Percentiles rank a stretch among this genome's conserved stretches.
phyloP scores from a whole-genome alignment of 805 yeast genomes.

The Sugiyamaella smithiae region DNA sequence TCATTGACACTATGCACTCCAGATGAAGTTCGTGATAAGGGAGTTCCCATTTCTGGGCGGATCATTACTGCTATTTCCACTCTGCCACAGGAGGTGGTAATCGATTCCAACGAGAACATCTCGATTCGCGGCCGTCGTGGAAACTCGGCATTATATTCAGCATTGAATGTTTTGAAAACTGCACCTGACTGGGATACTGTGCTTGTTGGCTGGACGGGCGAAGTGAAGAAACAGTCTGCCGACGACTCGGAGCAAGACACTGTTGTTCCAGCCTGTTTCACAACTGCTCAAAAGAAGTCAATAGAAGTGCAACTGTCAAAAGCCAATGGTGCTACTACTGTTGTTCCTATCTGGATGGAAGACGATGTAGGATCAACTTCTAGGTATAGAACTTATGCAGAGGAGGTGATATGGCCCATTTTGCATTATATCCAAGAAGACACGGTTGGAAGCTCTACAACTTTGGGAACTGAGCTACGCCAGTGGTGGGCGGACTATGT shows the following conservation, averaged over 20 bases:
- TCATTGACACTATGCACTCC: constrained; percentile 3
- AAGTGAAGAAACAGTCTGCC: constrained; percentile 41
- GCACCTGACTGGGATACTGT: constrained; percentile 82
- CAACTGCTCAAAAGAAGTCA: constrained; percentile 51
- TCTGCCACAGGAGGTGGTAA: constrained; percentile 59
- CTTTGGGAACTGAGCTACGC: constrained; percentile 45
- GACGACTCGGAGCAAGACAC: constrained; percentile 19
- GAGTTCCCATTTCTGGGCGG: constrained; percentile 53
- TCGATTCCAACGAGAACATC: constrained; percentile 2
- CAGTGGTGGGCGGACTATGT: constrained; percentile 90
- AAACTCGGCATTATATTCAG: constrained; percentile 77
- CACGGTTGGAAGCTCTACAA: constrained; percentile 4
- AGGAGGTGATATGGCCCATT: constrained; percentile 88
- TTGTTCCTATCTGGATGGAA: constrained; percentile 87
- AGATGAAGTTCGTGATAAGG: constrained; percentile 5
- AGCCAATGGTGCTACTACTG: constrained; percentile 38
- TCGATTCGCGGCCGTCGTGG: constrained; percentile 51
- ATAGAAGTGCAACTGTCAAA: constrained; percentile 45
- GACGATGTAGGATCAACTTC: constrained; percentile 52
- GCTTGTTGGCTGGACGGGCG: constrained; percentile 95
- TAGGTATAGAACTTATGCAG: constrained; percentile 89
- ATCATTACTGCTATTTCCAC: constrained; percentile 65
- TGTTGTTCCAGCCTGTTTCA: constrained; percentile 39
- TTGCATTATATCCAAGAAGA: constrained; percentile 86
- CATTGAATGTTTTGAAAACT: constrained; percentile 62